Conservation (phyloP, 768 basidiomycete species). For the Clathrus columnatus region DNA sequence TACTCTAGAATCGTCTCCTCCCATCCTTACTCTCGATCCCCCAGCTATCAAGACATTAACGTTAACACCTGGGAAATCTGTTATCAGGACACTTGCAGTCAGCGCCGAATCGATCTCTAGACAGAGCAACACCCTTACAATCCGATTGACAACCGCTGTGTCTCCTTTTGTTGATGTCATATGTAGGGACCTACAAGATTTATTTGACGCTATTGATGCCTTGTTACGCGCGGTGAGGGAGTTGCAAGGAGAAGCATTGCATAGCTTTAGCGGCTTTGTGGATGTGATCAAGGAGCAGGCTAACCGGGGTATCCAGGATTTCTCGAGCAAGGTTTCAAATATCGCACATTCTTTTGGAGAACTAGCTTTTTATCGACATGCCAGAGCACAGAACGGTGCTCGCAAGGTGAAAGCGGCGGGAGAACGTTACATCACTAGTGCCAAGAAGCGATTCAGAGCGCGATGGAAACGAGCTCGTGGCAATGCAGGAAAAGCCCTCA, state of each 20-base stretch:
- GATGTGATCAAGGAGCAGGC: slow-evolving; percentile 4
- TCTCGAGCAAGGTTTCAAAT: slow-evolving; percentile 3
- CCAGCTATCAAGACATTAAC: background rate
- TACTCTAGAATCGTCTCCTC: background rate
- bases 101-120: background rate
- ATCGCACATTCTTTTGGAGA: background rate
- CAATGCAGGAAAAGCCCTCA: slow-evolving; percentile 1
- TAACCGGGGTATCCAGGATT: slow-evolving; percentile 3
- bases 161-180: slow-evolving; percentile 1
- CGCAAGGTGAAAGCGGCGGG: background rate
- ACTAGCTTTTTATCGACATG: slow-evolving; percentile 2
- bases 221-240: background rate
- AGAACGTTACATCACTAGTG: background rate
- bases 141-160: background rate
- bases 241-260: background rate
- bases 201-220: slow-evolving; percentile 5
- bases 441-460: background rate
- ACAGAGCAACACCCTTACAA: background rate
- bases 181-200: background rate
- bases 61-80: background rate
- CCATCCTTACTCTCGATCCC: slow-evolving; percentile 3
- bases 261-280: background rate
- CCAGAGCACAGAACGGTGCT: background rate
- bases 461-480: slow-evolving; percentile 3
- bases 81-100: background rate